Evolutionary conservation across 2,329 filamentous ascomycete species (phyloP).

Genomic region (Lojkania enalia): DNA sequence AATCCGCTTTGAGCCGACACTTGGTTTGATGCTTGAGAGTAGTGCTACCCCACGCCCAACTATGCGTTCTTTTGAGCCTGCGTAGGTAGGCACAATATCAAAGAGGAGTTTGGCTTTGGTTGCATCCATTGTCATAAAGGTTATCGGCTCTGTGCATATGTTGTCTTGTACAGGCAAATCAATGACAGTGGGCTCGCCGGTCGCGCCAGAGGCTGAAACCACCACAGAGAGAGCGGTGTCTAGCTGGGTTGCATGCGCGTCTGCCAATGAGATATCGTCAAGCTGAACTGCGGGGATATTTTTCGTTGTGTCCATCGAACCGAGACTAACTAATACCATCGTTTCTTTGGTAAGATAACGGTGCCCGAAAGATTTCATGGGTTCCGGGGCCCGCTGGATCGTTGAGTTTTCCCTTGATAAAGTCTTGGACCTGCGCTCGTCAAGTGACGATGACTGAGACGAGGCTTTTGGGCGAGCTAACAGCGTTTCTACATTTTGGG

Average conservation of each 20-base stretch:
- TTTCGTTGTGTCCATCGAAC: constrained; percentile 92
- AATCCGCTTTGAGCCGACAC: constrained; percentile 82
- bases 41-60: constrained; percentile 88
- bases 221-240: constrained; percentile 93
- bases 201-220: constrained; percentile 80
- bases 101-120: constrained; percentile 87
- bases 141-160: constrained; percentile 88
- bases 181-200: constrained; percentile 84
- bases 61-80: constrained; percentile 76
- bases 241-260: constrained; percentile 89
- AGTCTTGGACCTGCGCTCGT: constrained; percentile 48
- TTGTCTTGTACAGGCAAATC: constrained; percentile 94
- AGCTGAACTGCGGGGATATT: constrained; percentile 78
- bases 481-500: constrained; percentile 30
- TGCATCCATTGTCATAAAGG: constrained; percentile 79
- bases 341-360: constrained; percentile 88
- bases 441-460: constrained; percentile 61
- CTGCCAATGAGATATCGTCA: constrained; percentile 82
- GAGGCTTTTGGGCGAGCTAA: constrained; percentile 47
- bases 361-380: constrained; percentile 94
- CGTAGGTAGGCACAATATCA: constrained; percentile 93
- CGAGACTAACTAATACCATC: constrained; percentile 88
- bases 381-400: constrained; percentile 63
- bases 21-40: constrained; percentile 81
- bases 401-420: constrained; percentile 44